These are phyloP conservation scores for Xylaria sp. DNA, from an alignment of 2,329 filamentous ascomycete genomes.

Conservation along the genomic window DNA sequence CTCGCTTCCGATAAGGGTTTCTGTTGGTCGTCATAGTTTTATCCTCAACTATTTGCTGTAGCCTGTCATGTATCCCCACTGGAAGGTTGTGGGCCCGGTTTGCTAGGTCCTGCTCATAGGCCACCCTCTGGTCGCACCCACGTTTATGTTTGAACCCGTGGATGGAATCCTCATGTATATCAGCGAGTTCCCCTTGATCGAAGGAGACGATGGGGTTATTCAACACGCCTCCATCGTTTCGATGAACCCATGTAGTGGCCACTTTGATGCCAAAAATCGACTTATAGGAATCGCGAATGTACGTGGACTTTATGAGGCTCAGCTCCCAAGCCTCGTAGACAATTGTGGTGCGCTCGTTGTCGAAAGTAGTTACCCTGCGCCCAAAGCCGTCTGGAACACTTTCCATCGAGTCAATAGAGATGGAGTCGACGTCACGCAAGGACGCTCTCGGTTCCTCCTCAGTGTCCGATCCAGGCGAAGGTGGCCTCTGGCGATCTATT, in stretches of 20 bases:
- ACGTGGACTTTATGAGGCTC: constrained; percentile 8
- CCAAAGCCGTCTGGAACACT: constrained; percentile 21
- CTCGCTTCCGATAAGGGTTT: constrained; percentile 41
- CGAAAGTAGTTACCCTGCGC: constrained; percentile 18
- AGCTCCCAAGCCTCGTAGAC: constrained; percentile 37
- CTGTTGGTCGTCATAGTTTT: constrained; percentile 40
- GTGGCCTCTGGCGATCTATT: neutral
- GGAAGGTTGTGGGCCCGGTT: constrained; percentile 40
- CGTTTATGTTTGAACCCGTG: constrained; percentile 31
- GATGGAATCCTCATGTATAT: constrained; percentile 38
- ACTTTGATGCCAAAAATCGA: constrained; percentile 41
- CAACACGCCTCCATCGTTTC: constrained; percentile 32
- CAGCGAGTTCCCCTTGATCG: constrained; percentile 42
- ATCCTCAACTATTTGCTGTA: constrained; percentile 39
- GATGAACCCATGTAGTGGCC: constrained; percentile 28
- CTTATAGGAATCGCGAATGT: constrained; percentile 15
- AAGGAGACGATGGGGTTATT: constrained; percentile 34
- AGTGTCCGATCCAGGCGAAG: constrained; percentile 5
- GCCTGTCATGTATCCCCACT: constrained; percentile 32
- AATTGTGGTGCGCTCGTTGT: constrained; percentile 23
- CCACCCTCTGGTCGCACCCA: constrained; percentile 33
- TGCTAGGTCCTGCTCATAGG: constrained; percentile 44
- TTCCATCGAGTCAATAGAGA: constrained; percentile 26
- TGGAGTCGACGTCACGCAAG: constrained; percentile 23
- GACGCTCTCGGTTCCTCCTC: neutral